Evolutionary conservation across 2,329 filamentous ascomycete genomes (phyloP), one percentile per base, ranked within the genome.

Genomic region (Aspergillus uvarum): DNA sequence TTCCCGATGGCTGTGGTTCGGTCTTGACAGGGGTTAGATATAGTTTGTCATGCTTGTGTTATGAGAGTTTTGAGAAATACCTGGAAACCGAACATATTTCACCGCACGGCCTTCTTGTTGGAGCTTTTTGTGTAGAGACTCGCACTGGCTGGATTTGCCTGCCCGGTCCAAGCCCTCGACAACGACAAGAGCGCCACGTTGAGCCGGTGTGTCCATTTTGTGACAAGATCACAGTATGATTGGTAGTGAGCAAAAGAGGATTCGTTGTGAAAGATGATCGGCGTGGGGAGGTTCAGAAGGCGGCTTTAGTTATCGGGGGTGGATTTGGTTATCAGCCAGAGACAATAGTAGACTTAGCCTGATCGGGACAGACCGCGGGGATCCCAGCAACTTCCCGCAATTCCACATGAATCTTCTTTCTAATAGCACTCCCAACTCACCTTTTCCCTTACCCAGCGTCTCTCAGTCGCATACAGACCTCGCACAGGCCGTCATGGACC

Each of bases 91-190:
- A 71, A 89, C 79, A 61, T 85, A 82, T 67, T 82, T 81, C 31
- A 87, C 83, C 52, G 79, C 74, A 51, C 81, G 76, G 7, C 85
- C 85, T 58, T 78, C 71, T 5, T 74, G 70, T 57, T 81, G 73
- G 3, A 91, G 79, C 42, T 75, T 78, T 29, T 83, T 75, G 42
- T 82, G 82, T 47, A 97, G 80, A 50, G 87, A 78, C 69, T 88
- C 84, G 67, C 91, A 93, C 83, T 96, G 93, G 35, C 92, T 96
- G 22, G 92, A 94, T 82, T 97, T 97, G 58, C 93, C 93, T 48
- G 92, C 92, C 65, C 92, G 87, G 70, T 97, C 93, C 63, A 97
- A 82, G 2, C 93, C 93, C 79, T 97, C 93, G 58, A 96, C 86
- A 4, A 94, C 89, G 56, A 96, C 85, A 32, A 97, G 84, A 12